Conservation (phyloP, 139 green algal species). For the Haematococcus sp. region DNA sequence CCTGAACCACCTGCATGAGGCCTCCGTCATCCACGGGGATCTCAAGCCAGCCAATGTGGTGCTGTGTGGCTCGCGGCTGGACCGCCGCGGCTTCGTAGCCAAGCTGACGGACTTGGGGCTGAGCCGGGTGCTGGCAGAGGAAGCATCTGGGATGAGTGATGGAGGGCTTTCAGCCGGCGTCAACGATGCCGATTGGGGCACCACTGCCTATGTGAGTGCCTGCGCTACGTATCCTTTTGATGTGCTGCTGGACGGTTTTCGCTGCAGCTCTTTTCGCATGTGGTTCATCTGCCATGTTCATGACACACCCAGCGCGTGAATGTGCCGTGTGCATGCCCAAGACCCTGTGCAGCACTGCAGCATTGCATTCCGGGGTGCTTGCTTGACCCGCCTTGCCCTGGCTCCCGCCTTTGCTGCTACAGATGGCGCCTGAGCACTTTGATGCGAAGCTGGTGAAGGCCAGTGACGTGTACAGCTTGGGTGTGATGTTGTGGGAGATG, state of each 20-base stretch:
- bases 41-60: conserved; percentile 76
- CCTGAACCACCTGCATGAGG: conserved; percentile 53
- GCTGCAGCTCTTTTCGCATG: too few relatives aligned
- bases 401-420: not conserved
- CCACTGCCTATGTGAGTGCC: too few relatives aligned
- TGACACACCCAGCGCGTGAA: too few relatives aligned
- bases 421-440: not conserved
- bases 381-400: not conserved
- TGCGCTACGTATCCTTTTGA: too few relatives aligned
- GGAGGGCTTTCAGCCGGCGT: too few relatives aligned
- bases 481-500: conserved; percentile 55
- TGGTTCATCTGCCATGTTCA: too few relatives aligned
- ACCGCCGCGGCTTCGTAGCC: conserved; percentile 53
- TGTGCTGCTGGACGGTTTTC: too few relatives aligned
- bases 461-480: conserved; percentile 14
- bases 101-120: conserved; percentile 79
- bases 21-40: conserved; percentile 50
- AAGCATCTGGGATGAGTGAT: too few relatives aligned
- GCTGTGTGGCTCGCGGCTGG: conserved; percentile 39
- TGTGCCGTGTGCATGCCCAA: too few relatives aligned
- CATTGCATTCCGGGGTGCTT: too few relatives aligned
- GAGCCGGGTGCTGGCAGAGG: conserved; percentile 20
- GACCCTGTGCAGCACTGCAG: too few relatives aligned
- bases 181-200: too few relatives aligned
- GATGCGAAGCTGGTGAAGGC: not conserved